A percentile compares a stretch with the other conserved stretches of the same genome.
These are phyloP conservation scores for Albugo laibachii DNA, from an alignment of 352 stramenopile genomes.

Conservation along the genomic window DNA sequence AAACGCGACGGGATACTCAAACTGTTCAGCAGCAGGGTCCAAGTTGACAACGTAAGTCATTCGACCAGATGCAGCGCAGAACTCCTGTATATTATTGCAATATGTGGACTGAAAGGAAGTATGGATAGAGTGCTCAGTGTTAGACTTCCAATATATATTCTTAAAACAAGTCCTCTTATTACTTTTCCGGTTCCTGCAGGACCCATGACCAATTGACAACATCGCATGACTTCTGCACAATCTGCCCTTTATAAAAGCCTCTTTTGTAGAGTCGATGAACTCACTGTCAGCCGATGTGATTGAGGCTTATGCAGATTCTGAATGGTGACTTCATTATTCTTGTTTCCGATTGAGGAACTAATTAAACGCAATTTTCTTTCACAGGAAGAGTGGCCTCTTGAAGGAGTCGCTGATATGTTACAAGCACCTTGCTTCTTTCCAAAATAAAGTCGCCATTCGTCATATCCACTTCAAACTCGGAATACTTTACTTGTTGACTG, in stretches of 20 bases:
- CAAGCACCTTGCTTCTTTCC: too few relatives aligned
- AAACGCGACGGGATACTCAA: constrained; percentile 79
- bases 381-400: too few relatives aligned
- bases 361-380: too few relatives aligned
- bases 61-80: constrained; percentile 60
- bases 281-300: too few relatives aligned
- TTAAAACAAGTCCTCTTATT: background rate
- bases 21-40: constrained; percentile 86
- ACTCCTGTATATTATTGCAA: constrained; percentile 87
- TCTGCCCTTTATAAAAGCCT: too few relatives aligned
- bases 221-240: constrained; percentile 31
- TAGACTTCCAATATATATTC: background rate
- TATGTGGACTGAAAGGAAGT: constrained; percentile 60
- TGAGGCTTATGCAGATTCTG: too few relatives aligned
- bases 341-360: too few relatives aligned
- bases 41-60: constrained; percentile 94
- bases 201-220: constrained; percentile 83
- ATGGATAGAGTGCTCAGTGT: background rate
- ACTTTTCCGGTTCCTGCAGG: constrained; percentile 84
- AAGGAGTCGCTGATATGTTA: too few relatives aligned
- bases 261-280: too few relatives aligned
- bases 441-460: constrained; percentile 2
- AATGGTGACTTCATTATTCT: too few relatives aligned
- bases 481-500: constrained; percentile 16
- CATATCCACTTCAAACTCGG: constrained; percentile 41